These are phyloP conservation scores for Nakaseomyces kungkrabaensis DNA, from an alignment of 1,139 yeast genomes.

Conservation along the genomic window DNA sequence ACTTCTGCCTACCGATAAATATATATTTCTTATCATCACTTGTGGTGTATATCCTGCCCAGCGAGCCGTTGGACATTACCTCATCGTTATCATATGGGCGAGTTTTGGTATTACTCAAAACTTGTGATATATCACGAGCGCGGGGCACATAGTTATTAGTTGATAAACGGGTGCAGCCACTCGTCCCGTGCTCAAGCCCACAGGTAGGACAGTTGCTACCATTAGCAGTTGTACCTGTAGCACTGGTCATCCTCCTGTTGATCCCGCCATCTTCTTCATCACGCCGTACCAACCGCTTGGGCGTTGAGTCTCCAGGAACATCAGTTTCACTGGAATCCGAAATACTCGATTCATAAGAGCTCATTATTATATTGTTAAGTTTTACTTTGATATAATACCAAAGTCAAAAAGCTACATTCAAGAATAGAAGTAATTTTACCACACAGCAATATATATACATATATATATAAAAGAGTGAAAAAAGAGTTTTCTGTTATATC, in stretches of 20 bases:
- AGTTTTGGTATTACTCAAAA: neutral
- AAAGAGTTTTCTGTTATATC: too few relatives aligned
- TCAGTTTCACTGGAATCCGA: neutral
- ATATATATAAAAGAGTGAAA: too few relatives aligned
- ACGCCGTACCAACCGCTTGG: neutral
- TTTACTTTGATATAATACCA: neutral
- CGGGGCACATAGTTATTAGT: neutral
- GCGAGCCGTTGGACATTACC: constrained; percentile 13
- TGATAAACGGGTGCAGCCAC: neutral
- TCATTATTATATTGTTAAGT: too few relatives aligned
- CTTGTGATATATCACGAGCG: neutral
- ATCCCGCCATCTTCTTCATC: neutral
- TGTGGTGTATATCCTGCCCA: constrained; percentile 22
- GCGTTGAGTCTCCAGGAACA: neutral
- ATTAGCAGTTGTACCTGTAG: neutral
- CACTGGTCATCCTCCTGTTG: constrained; percentile 1
- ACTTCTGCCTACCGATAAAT: constrained; percentile 52
- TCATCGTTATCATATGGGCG: constrained; percentile 3
- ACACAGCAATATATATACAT: too few relatives aligned
- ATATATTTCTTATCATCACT: constrained; percentile 42
- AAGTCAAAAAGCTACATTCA: neutral
- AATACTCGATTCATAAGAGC: neutral
- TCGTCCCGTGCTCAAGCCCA: neutral
- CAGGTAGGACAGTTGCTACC: neutral
- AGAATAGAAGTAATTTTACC: too few relatives aligned